A percentile compares a stretch with the other conserved stretches of the same genome.
These are phyloP conservation scores for Phytophthora tubulina DNA, from an alignment of 352 stramenopile genomes.

Conservation along the genomic window DNA sequence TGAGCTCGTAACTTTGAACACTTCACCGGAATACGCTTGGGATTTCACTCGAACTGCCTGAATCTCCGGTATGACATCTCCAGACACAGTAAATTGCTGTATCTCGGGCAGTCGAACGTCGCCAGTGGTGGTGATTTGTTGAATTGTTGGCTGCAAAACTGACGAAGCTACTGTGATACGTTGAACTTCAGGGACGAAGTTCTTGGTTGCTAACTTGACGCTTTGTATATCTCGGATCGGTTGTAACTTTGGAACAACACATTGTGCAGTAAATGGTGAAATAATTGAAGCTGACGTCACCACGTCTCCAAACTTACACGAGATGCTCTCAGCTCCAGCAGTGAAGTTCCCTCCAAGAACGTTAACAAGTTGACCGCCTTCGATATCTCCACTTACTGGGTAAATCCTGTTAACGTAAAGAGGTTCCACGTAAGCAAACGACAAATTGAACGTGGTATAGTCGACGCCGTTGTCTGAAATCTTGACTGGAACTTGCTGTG, in stretches of 20 bases:
- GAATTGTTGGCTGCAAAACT: conserved; percentile 51
- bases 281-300: conserved; percentile 74
- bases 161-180: conserved; percentile 54
- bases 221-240: conserved; percentile 86
- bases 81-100: conserved; percentile 59
- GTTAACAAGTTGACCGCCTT: conserved; percentile 62
- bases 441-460: conserved; percentile 59
- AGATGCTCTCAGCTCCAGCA: conserved; percentile 50
- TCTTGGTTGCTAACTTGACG: conserved; percentile 60
- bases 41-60: conserved; percentile 48
- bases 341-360: conserved; percentile 73
- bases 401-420: conserved; percentile 67
- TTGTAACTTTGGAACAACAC: conserved; percentile 67
- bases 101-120: conserved; percentile 51
- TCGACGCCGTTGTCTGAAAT: conserved; percentile 69
- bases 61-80: conserved; percentile 46
- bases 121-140: conserved; percentile 43
- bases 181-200: conserved; percentile 65
- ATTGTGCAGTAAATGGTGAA: conserved; percentile 70
- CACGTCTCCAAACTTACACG: conserved; percentile 91
- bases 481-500: conserved; percentile 48
- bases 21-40: conserved; percentile 54
- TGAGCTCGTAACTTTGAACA: conserved; percentile 45
- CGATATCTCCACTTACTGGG: conserved; percentile 70
- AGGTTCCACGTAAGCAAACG: conserved; percentile 61